Evolutionary conservation across 495 filamentous ascomycete genomes (phyloP).

Genomic region (Aspergillus indologenus): DNA sequence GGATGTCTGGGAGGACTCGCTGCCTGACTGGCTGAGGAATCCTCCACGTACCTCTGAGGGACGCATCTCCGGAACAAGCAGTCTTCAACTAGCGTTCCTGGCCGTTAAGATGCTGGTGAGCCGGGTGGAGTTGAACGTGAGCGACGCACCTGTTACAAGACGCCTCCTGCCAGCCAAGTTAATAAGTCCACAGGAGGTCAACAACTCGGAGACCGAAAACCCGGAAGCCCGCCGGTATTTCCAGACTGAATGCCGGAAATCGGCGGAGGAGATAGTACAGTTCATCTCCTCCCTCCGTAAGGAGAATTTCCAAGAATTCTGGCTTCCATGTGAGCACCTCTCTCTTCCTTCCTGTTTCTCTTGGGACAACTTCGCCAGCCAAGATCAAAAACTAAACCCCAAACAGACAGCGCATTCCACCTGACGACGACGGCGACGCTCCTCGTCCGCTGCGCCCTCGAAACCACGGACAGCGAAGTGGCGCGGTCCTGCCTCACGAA

Average conservation of each 20-base stretch:
- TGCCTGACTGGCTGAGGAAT: slow-evolving; percentile 41
- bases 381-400: too few species aligned
- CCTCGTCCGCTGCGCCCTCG: slow-evolving; percentile 46
- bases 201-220: slow-evolving; percentile 42
- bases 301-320: slow-evolving; percentile 48
- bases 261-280: slow-evolving; percentile 52
- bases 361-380: too few species aligned
- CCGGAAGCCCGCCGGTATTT: slow-evolving; percentile 47
- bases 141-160: slow-evolving; percentile 3
- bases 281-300: slow-evolving; percentile 46
- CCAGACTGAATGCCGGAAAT: slow-evolving; percentile 47
- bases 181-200: slow-evolving; percentile 34
- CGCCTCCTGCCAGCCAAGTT: slow-evolving; percentile 6
- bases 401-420: slow-evolving; percentile 47
- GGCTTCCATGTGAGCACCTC: slow-evolving; percentile 42
- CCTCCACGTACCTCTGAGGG: slow-evolving; percentile 28
- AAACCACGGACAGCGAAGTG: slow-evolving; percentile 41
- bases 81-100: slow-evolving; percentile 50
- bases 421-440: slow-evolving; percentile 48
- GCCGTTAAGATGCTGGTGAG: slow-evolving; percentile 52
- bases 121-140: slow-evolving; percentile 49
- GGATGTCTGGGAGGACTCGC: slow-evolving; percentile 46
- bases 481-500: slow-evolving; percentile 42
- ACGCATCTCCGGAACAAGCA: slow-evolving; percentile 43
- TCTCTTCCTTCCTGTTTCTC: background rate